These are phyloP conservation scores for Takakia lepidozioides DNA, from an alignment of 225 moss, liverwort and hornwort genomes.

Conservation along the genomic window DNA sequence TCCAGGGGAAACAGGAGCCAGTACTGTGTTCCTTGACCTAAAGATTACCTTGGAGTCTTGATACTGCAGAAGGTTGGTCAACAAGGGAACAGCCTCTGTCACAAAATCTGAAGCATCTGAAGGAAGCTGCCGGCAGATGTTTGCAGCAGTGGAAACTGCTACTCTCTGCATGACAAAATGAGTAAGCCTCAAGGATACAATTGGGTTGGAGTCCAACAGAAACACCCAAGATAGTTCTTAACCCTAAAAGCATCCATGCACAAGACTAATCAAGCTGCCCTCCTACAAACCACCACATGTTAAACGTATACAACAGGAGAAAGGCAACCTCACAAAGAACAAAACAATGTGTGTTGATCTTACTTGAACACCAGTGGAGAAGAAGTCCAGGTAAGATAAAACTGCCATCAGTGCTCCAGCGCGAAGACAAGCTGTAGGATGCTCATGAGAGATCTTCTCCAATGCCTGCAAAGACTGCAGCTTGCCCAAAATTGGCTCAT, in stretches of 20 bases:
- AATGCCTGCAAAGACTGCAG: conserved; percentile 96
- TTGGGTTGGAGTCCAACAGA: too few relatives aligned
- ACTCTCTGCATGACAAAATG: conserved; percentile 58
- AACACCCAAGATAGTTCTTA: too few relatives aligned
- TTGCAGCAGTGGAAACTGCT: conserved; percentile 92
- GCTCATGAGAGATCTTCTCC: conserved; percentile 99
- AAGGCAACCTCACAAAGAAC: background rate
- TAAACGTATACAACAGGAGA: background rate
- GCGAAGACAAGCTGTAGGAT: conserved; percentile 94
- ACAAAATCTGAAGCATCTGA: conserved; percentile 97
- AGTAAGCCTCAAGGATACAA: background rate
- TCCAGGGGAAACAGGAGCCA: too few relatives aligned
- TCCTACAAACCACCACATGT: background rate
- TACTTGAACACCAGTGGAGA: conserved; percentile 97
- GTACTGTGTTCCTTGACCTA: too few relatives aligned
- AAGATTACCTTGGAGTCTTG: conserved; percentile 89
- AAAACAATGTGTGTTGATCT: conserved; percentile 9
- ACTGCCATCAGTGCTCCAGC: conserved; percentile 97
- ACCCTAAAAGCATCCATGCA: conserved; percentile 1
- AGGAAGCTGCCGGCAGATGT: conserved; percentile 96
- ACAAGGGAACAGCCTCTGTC: conserved; percentile 74
- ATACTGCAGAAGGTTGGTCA: conserved; percentile 92
- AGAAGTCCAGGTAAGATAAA: conserved; percentile 92
- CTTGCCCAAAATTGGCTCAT: too few relatives aligned
- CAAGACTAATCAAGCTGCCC: background rate